Evolutionary conservation across 768 basidiomycete genomes (phyloP).

Genomic region (Tubosaeta sp.): DNA sequence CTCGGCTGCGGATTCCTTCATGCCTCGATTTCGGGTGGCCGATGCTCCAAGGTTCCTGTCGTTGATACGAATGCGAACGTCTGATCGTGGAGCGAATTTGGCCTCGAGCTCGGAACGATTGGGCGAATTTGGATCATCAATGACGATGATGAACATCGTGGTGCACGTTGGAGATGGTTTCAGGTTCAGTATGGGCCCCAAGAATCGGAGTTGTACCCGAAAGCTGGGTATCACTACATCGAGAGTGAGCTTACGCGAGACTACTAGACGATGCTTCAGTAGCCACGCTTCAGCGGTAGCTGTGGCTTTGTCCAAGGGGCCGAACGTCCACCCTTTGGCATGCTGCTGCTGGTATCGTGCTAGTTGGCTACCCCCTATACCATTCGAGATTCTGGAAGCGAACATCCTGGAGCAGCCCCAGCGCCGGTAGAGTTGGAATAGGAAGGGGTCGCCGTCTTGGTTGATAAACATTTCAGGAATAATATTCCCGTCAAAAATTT

Average conservation of each 20-base stretch:
- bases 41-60: conserved; percentile 46
- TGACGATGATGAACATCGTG: conserved; percentile 54
- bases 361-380: conserved; percentile 40
- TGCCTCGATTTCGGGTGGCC: conserved; percentile 50
- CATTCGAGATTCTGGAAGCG: conserved; percentile 37
- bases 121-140: conserved; percentile 50
- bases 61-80: conserved; percentile 54
- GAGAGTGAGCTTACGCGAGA: conserved; percentile 40
- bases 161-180: conserved; percentile 38
- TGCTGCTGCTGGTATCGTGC: conserved; percentile 49
- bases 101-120: conserved; percentile 35
- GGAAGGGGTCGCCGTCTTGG: conserved; percentile 56
- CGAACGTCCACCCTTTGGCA: conserved; percentile 46
- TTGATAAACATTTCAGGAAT: conserved; percentile 52
- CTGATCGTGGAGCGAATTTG: conserved; percentile 39
- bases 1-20: conserved; percentile 51
- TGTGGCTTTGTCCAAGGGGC: conserved; percentile 40
- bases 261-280: conserved; percentile 12
- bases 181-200: conserved; percentile 45
- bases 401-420: conserved; percentile 51
- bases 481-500: conserved; percentile 48
- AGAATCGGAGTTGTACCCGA: conserved; percentile 42
- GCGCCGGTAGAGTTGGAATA: conserved; percentile 58
- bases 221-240: conserved; percentile 58
- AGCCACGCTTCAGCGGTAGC: conserved; percentile 36